phyloP scores from a whole-genome alignment of 371 early-diverging fungal species.

The Mucor saturninus region DNA sequence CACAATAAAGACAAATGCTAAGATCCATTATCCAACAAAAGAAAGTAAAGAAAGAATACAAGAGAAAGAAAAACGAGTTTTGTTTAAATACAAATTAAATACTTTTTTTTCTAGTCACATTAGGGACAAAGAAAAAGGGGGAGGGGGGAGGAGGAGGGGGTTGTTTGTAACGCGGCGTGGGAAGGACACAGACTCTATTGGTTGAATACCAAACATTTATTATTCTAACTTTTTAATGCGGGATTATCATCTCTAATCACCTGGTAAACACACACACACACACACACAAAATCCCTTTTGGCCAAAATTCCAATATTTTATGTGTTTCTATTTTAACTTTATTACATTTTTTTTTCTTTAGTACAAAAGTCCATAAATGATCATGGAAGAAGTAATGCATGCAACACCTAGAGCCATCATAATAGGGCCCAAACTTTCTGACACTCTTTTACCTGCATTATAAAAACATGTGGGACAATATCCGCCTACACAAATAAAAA shows the following conservation, averaged over 20 bases:
- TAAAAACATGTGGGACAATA: slow-evolving; percentile 53
- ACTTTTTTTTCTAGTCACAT: background rate
- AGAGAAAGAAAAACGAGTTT: slow-evolving; percentile 12
- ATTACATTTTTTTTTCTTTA: background rate
- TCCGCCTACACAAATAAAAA: slow-evolving; percentile 24
- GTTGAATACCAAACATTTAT: slow-evolving; percentile 6
- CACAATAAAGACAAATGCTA: slow-evolving; percentile 35
- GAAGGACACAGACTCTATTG: slow-evolving; percentile 3
- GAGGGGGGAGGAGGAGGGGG: background rate
- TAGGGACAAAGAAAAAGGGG: background rate
- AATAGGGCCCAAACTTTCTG: slow-evolving; percentile 33
- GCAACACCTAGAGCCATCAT: slow-evolving; percentile 46
- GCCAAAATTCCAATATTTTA: background rate
- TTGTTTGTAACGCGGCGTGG: background rate
- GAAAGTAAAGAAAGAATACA: slow-evolving; percentile 7
- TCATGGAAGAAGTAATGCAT: slow-evolving; percentile 37
- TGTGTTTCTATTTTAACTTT: background rate
- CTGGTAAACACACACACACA: background rate
- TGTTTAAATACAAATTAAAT: background rate
- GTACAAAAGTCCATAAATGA: slow-evolving; percentile 38
- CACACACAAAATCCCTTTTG: background rate
- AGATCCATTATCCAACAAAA: slow-evolving; percentile 24
- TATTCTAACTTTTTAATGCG: background rate
- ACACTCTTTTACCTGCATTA: slow-evolving; percentile 34
- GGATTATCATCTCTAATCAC: background rate